These are phyloP conservation scores for Amniculicola lignicola DNA, from an alignment of 495 filamentous ascomycete genomes.

Conservation along the genomic window DNA sequence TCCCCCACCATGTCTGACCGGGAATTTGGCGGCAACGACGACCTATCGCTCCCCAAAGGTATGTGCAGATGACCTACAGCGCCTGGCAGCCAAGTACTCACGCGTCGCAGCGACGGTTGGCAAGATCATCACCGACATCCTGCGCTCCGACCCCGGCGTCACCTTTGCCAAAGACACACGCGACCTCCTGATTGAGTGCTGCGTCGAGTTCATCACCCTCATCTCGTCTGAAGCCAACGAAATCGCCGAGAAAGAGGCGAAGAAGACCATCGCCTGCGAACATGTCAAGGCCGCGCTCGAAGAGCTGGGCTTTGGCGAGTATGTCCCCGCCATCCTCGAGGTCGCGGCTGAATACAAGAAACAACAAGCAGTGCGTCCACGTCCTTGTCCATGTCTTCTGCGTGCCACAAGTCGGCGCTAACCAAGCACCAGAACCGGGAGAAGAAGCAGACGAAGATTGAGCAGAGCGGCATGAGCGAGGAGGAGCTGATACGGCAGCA, in stretches of 20 bases:
- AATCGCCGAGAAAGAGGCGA: constrained; percentile 94
- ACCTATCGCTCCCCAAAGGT: constrained; percentile 94
- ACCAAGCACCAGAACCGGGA: constrained; percentile 68
- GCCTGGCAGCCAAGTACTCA: constrained; percentile 11
- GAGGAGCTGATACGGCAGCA: constrained; percentile 87
- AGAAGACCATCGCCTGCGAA: constrained; percentile 97
- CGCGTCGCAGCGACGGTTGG: constrained; percentile 79
- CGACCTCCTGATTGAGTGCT: constrained; percentile 95
- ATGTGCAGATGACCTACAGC: constrained; percentile 30
- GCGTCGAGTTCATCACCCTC: constrained; percentile 97
- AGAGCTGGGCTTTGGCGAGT: constrained; percentile 86
- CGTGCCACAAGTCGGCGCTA: neutral
- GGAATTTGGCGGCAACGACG: constrained; percentile 77
- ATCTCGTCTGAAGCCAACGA: constrained; percentile 97
- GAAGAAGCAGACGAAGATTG: constrained; percentile 95
- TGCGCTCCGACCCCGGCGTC: constrained; percentile 64
- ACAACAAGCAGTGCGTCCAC: constrained; percentile 70
- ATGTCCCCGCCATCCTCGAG: constrained; percentile 78
- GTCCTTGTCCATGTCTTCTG: too few relatives aligned
- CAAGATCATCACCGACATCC: constrained; percentile 94
- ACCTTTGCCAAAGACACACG: constrained; percentile 90
- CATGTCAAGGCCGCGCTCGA: constrained; percentile 91
- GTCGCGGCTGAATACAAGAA: constrained; percentile 91
- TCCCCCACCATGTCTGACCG: constrained; percentile 83
- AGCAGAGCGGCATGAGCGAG: constrained; percentile 83